Evolutionary conservation across 176 grass and related monocot species (phyloP).

Genomic region (Themeda triandra): DNA sequence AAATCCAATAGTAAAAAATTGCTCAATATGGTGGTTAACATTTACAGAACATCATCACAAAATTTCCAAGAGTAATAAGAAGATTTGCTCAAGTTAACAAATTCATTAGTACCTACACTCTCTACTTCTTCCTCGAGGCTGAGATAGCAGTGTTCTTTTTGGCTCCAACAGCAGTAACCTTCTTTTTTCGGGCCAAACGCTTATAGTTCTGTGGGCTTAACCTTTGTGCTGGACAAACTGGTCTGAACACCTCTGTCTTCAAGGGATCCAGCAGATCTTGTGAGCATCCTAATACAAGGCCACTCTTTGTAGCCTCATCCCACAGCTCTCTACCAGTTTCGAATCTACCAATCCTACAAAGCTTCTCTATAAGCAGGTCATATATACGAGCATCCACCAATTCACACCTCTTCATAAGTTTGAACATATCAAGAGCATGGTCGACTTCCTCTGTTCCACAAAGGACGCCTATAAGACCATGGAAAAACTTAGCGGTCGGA

Average conservation of each 20-base stretch:
- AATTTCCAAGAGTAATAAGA: background rate
- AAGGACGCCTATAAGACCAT: conserved; percentile 56
- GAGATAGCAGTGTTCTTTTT: conserved; percentile 22
- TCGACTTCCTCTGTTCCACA: conserved; percentile 61
- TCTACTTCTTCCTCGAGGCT: conserved; percentile 21
- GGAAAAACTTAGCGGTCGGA: conserved; percentile 49
- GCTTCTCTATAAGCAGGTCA: conserved; percentile 64
- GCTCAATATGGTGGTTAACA: background rate
- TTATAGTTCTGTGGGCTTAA: conserved; percentile 33
- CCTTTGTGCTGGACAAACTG: conserved; percentile 25
- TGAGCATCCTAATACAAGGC: conserved; percentile 54
- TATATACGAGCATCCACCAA: conserved; percentile 25
- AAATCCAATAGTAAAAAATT: background rate
- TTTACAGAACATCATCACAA: conserved; percentile 10
- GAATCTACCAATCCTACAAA: conserved; percentile 61
- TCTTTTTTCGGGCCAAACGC: conserved; percentile 24
- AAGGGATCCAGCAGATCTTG: conserved; percentile 62
- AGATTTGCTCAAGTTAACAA: background rate
- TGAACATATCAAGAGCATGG: conserved; percentile 63
- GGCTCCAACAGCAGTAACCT: conserved; percentile 20
- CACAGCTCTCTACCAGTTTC: conserved; percentile 57
- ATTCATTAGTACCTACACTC: conserved; percentile 29
- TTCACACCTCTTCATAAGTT: conserved; percentile 42
- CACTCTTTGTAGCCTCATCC: conserved; percentile 52
- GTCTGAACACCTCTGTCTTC: conserved; percentile 64